A percentile compares a stretch with the other conserved stretches of the same genome.
Evolutionary conservation across 768 basidiomycete species (phyloP).

Genomic region (Suillus subluteus): DNA sequence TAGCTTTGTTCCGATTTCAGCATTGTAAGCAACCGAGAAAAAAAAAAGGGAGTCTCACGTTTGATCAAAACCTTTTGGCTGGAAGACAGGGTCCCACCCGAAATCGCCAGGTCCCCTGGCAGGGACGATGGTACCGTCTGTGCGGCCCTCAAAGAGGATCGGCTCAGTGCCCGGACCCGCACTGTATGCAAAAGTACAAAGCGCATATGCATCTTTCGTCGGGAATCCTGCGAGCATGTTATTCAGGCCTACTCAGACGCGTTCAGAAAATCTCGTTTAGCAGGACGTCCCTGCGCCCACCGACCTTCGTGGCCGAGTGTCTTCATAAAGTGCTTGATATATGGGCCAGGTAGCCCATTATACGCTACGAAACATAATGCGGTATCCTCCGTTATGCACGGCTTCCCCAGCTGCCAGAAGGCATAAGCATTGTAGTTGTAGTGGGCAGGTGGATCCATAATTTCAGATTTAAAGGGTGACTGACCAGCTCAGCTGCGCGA

Average conservation of each 20-base stretch:
- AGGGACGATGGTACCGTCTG: conserved; percentile 88
- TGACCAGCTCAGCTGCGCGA: conserved; percentile 79
- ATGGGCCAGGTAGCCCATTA: conserved; percentile 92
- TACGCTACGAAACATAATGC: conserved; percentile 90
- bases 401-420: conserved; percentile 44
- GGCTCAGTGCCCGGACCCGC: conserved; percentile 81
- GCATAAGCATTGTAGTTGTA: conserved; percentile 9
- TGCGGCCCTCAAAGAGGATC: conserved; percentile 83
- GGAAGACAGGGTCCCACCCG: conserved; percentile 91
- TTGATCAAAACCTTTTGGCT: conserved; percentile 71
- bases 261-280: not conserved
- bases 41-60: conserved; percentile 55
- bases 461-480: conserved; percentile 20
- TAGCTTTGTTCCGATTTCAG: conserved; percentile 43
- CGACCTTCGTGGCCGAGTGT: conserved; percentile 83
- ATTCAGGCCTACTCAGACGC: conserved; percentile 64
- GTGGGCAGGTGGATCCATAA: not conserved
- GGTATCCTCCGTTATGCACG: conserved; percentile 89
- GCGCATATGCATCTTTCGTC: conserved; percentile 79
- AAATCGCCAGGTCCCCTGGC: conserved; percentile 78
- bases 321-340: conserved; percentile 92
- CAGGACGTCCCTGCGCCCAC: conserved; percentile 15
- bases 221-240: conserved; percentile 77
- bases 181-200: conserved; percentile 97
- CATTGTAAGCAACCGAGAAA: not conserved